These are phyloP conservation scores for Diplocarpon rosae DNA, from an alignment of 2,329 filamentous ascomycete genomes.

Conservation along the genomic window DNA sequence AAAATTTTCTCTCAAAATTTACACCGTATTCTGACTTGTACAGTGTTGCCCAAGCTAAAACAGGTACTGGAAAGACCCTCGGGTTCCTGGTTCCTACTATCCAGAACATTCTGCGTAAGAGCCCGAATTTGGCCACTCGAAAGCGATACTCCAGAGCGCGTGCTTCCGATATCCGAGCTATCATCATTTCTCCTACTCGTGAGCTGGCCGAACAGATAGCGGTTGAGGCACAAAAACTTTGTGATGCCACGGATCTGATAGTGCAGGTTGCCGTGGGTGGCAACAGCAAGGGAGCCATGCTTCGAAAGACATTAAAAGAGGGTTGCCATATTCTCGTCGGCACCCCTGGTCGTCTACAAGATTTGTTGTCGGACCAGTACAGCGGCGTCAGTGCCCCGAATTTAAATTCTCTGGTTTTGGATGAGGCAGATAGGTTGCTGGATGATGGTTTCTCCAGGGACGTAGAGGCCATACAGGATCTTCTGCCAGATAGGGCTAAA, in stretches of 20 bases:
- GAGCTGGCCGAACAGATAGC: conserved; percentile 76
- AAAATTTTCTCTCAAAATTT: conserved; percentile 8
- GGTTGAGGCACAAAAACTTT: conserved; percentile 51
- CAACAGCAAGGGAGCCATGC: conserved; percentile 52
- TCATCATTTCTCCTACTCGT: conserved; percentile 70
- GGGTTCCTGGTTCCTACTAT: conserved; percentile 83
- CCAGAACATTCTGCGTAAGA: conserved; percentile 66
- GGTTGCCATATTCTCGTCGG: conserved; percentile 87
- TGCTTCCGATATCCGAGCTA: conserved; percentile 53
- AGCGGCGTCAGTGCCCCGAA: conserved; percentile 34
- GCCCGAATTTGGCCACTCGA: conserved; percentile 37
- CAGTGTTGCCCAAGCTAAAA: conserved; percentile 88
- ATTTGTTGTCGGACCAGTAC: conserved; percentile 53
- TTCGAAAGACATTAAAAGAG: conserved; percentile 35
- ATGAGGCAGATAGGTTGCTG: conserved; percentile 96
- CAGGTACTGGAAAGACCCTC: conserved; percentile 92
- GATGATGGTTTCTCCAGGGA: conserved; percentile 75
- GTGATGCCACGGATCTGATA: conserved; percentile 28
- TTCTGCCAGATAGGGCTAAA: conserved; percentile 51
- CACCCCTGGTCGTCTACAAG: conserved; percentile 79
- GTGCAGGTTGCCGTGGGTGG: conserved; percentile 80
- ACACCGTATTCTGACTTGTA: conserved; percentile 7
- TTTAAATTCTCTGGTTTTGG: conserved; percentile 84
- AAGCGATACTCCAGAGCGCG: conserved; percentile 28
- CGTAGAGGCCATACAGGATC: conserved; percentile 46